These are phyloP conservation scores for Emergomyces orientalis DNA, from an alignment of 2,329 filamentous ascomycete genomes.

Conservation along the genomic window DNA sequence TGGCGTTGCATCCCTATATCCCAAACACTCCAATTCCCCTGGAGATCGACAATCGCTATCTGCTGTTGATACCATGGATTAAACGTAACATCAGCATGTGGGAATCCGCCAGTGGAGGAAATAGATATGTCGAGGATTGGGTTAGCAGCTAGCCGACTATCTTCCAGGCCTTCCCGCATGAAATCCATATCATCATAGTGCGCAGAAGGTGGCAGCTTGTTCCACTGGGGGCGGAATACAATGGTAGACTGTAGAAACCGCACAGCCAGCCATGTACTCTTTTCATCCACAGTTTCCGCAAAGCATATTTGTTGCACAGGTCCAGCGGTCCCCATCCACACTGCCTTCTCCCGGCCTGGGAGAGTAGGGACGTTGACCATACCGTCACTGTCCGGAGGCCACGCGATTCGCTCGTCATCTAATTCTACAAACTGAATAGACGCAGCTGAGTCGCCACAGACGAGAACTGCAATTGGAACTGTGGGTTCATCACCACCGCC, in stretches of 20 bases:
- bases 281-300: conserved; percentile 35
- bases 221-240: conserved; percentile 40
- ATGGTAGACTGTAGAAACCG: conserved; percentile 39
- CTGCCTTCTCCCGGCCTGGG: conserved; percentile 34
- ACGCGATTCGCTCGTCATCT: conserved; percentile 23
- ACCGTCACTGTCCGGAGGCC: conserved; percentile 13
- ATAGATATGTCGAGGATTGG: conserved; percentile 37
- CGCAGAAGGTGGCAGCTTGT: conserved; percentile 22
- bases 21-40: conserved; percentile 47
- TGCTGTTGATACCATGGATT: conserved; percentile 52
- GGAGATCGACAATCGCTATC: conserved; percentile 46
- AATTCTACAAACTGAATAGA: conserved; percentile 38
- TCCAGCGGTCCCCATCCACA: conserved; percentile 42
- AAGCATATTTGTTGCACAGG: conserved; percentile 49
- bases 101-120: conserved; percentile 36
- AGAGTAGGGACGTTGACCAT: conserved; percentile 28
- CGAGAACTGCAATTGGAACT: conserved; percentile 30
- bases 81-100: conserved; percentile 49
- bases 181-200: conserved; percentile 14
- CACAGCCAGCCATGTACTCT: conserved; percentile 41
- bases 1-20: conserved; percentile 28
- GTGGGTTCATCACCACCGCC: conserved; percentile 21
- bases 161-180: conserved; percentile 15
- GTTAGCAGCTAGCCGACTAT: conserved; percentile 39
- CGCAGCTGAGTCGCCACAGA: conserved; percentile 39